Conservation (phyloP, 192 early-diverging fungal species). For the Podila epigama region DNA sequence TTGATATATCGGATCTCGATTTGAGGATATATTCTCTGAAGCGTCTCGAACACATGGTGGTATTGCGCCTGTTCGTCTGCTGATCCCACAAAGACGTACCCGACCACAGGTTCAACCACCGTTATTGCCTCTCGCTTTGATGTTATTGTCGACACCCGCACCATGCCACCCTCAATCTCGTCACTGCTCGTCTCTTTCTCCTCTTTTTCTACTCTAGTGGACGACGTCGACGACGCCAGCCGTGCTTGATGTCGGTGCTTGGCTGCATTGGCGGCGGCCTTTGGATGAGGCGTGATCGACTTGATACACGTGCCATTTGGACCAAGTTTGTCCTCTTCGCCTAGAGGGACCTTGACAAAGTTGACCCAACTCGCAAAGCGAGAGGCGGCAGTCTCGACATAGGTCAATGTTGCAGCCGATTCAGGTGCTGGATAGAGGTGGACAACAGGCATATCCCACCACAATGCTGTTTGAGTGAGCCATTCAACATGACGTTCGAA, state of each 20-base stretch:
- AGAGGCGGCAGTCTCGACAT: constrained; percentile 33
- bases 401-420: neutral
- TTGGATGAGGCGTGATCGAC: constrained; percentile 3
- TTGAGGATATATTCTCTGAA: constrained; percentile 15
- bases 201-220: no score
- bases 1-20: constrained; percentile 48
- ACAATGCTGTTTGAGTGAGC: constrained; percentile 45
- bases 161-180: constrained; percentile 18
- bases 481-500: constrained; percentile 48
- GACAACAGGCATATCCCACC: constrained; percentile 48
- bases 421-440: constrained; percentile 37
- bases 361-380: constrained; percentile 43
- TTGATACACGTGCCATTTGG: constrained; percentile 4
- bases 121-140: neutral
- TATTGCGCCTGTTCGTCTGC: constrained; percentile 35
- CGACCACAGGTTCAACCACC: constrained; percentile 15
- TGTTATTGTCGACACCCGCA: neutral
- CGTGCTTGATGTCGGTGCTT: neutral
- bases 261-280: neutral
- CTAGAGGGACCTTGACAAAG: constrained; percentile 34
- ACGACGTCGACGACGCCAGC: neutral
- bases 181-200: neutral
- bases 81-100: constrained; percentile 43
- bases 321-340: constrained; percentile 16
- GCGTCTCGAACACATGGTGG: constrained; percentile 32